These are phyloP conservation scores for Fusarium sp. DNA, from an alignment of 2,329 filamentous ascomycete genomes.

Conservation along the genomic window DNA sequence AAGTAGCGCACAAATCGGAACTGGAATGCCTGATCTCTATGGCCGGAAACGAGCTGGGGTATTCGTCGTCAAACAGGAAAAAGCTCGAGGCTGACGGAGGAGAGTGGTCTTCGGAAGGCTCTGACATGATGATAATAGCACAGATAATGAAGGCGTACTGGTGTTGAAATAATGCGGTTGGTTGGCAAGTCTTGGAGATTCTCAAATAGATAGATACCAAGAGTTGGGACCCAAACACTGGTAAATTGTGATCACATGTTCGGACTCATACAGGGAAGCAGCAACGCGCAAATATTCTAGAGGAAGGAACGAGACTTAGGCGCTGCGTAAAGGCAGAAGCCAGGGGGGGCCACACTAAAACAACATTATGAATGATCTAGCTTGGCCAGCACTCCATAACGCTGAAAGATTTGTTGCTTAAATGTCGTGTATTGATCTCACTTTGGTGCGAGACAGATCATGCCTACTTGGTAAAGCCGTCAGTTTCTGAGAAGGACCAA, in stretches of 20 bases:
- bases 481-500: not conserved
- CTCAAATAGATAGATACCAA: not conserved
- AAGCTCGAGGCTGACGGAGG: not conserved
- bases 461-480: not conserved
- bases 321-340: not conserved
- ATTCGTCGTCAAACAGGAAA: not conserved
- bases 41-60: not conserved
- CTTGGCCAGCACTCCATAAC: not conserved
- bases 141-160: not conserved
- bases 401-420: no score
- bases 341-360: not conserved
- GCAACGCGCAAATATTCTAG: not conserved
- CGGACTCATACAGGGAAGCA: not conserved
- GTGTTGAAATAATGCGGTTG: not conserved
- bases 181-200: not conserved
- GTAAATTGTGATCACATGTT: not conserved
- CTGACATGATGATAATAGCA: not conserved
- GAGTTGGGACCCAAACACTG: not conserved
- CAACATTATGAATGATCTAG: not conserved
- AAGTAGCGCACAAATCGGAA: not conserved
- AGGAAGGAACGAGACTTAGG: not conserved
- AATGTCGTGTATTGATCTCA: not conserved
- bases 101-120: not conserved
- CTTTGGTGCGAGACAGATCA: not conserved
- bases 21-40: not conserved